These are phyloP conservation scores for Cladosporium sp. DNA, from an alignment of 2,329 filamentous ascomycete species.

Conservation along the genomic window DNA sequence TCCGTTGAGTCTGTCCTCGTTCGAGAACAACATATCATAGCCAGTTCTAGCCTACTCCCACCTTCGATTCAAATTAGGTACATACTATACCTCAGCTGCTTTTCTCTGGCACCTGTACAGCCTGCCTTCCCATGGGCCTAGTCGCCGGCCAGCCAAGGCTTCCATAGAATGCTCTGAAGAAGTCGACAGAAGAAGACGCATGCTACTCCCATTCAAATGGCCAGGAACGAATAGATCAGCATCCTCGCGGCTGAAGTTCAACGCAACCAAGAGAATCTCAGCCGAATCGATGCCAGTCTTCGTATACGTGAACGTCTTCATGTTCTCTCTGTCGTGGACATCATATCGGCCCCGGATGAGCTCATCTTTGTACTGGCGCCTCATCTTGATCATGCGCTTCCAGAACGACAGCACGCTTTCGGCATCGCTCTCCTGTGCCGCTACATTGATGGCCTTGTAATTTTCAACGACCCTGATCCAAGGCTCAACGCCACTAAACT, in stretches of 20 bases:
- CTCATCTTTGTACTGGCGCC: background rate
- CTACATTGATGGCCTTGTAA: background rate
- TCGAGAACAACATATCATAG: no score
- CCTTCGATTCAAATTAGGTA: background rate
- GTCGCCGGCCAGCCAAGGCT: background rate
- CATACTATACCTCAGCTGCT: constrained; percentile 23
- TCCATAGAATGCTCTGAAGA: background rate
- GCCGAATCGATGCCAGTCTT: background rate
- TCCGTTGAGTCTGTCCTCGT: no score
- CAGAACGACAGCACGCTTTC: background rate
- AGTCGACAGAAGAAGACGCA: background rate
- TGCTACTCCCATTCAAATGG: background rate
- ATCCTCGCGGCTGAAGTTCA: background rate
- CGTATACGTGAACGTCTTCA: background rate
- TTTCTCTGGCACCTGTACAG: background rate
- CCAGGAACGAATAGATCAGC: background rate
- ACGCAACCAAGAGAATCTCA: background rate
- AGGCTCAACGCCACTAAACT: constrained; percentile 56
- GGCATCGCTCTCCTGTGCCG: background rate
- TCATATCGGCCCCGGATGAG: background rate
- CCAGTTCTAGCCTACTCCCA: no score
- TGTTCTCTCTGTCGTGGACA: background rate
- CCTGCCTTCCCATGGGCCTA: background rate
- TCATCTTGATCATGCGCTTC: background rate
- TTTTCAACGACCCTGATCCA: constrained; percentile 63